Percentiles rank a stretch among this genome's conserved stretches.
phyloP scores from a whole-genome alignment of 192 early-diverging fungal genomes.

The Helicostylum pulchrum region DNA sequence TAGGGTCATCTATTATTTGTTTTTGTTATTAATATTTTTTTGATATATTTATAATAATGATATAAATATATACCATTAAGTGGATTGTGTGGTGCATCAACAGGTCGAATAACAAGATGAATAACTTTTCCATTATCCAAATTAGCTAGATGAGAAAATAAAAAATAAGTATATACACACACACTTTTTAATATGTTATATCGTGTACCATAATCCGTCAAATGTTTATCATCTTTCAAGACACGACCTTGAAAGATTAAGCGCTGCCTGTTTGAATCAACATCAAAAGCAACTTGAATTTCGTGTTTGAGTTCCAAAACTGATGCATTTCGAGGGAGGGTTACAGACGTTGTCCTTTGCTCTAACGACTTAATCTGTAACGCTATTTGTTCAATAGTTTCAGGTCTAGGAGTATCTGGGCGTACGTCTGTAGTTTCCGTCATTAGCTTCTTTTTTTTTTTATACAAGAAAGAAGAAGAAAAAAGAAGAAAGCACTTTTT shows the following conservation, averaged over 20 bases:
- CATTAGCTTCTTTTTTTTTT: too few relatives aligned
- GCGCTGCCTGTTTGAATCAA: slow-evolving; percentile 43
- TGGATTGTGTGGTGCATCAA: slow-evolving; percentile 43
- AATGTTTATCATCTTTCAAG: slow-evolving; percentile 40
- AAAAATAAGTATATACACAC: background rate
- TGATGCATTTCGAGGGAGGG: slow-evolving; percentile 35
- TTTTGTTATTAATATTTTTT: too few relatives aligned
- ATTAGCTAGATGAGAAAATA: slow-evolving; percentile 21
- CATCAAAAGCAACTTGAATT: slow-evolving; percentile 37
- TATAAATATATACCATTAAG: slow-evolving; percentile 49
- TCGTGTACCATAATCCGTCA: slow-evolving; percentile 43
- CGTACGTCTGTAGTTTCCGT: too few relatives aligned
- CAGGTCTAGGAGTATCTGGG: background rate
- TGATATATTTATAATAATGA: background rate
- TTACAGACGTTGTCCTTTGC: slow-evolving; percentile 38
- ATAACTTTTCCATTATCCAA: slow-evolving; percentile 49
- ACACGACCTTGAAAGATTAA: slow-evolving; percentile 49
- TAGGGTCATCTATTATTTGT: slow-evolving; percentile 27
- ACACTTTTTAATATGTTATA: background rate
- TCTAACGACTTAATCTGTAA: slow-evolving; percentile 31
- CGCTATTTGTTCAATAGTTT: slow-evolving; percentile 16
- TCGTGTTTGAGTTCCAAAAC: slow-evolving; percentile 44
- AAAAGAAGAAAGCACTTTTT: too few relatives aligned
- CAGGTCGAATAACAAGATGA: slow-evolving; percentile 48
- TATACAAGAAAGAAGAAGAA: too few relatives aligned